Conservation (phyloP, 176 grass and related monocot species). For the Aegilops sharonensis region DNA sequence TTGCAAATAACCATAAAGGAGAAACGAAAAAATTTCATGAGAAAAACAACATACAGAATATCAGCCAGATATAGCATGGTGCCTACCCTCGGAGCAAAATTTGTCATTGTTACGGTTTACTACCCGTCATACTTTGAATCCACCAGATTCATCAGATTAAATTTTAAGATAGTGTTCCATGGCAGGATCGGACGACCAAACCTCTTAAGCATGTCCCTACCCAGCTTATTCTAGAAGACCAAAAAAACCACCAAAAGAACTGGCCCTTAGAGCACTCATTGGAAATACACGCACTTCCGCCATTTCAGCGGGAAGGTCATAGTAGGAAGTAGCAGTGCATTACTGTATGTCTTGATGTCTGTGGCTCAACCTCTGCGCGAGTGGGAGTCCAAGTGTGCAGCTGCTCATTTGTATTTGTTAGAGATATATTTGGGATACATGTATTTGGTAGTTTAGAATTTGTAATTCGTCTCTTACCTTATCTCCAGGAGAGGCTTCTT, state of each 20-base stretch:
- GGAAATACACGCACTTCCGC: conserved; percentile 82
- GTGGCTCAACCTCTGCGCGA: neutral
- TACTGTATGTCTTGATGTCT: neutral
- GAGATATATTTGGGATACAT: too few species aligned
- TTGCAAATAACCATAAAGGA: conserved; percentile 87
- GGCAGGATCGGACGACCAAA: neutral
- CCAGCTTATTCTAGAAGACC: too few species aligned
- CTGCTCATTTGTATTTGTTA: neutral
- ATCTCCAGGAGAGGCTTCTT: too few species aligned
- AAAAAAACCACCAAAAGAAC: too few species aligned
- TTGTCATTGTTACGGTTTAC: neutral
- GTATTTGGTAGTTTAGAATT: too few species aligned
- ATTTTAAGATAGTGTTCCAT: neutral
- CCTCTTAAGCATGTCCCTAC: neutral
- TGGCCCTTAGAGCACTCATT: conserved; percentile 50
- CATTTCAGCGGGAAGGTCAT: conserved; percentile 44
- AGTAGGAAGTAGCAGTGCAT: conserved; percentile 30
- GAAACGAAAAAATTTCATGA: conserved; percentile 55
- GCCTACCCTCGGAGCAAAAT: neutral
- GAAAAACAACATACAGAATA: neutral
- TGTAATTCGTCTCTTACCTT: too few species aligned
- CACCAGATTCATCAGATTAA: neutral
- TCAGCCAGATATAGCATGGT: neutral
- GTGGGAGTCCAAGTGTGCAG: conserved; percentile 9
- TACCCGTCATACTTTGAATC: neutral